phyloP scores from a whole-genome alignment of 1,139 yeast species.

The Hansenula lynferdii region DNA sequence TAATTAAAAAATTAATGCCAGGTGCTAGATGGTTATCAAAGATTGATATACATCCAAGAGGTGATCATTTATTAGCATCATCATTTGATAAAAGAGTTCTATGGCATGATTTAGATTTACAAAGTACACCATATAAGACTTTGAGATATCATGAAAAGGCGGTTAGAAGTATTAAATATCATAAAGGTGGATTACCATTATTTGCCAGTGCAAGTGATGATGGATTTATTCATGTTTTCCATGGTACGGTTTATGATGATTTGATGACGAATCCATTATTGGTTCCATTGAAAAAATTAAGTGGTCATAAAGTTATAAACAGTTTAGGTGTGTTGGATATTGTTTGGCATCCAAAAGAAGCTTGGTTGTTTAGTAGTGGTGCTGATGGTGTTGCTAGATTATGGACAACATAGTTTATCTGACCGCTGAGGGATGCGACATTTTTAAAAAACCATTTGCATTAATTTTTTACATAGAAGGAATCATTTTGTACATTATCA shows the following conservation, averaged over 20 bases:
- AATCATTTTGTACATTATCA: too few species aligned
- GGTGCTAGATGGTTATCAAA: slow-evolving; percentile 95
- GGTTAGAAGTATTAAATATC: slow-evolving; percentile 84
- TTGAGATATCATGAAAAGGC: slow-evolving; percentile 94
- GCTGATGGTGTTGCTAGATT: slow-evolving; percentile 95
- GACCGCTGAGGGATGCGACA: too few species aligned
- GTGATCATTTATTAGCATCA: slow-evolving; percentile 89
- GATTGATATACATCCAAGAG: slow-evolving; percentile 93
- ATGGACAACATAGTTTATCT: slow-evolving; percentile 95
- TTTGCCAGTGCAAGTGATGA: slow-evolving; percentile 98
- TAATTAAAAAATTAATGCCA: slow-evolving; percentile 81
- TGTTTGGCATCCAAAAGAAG: slow-evolving; percentile 97
- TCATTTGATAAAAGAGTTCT: slow-evolving; percentile 93
- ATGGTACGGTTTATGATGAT: slow-evolving; percentile 95
- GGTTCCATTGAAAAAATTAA: slow-evolving; percentile 91
- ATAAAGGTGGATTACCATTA: slow-evolving; percentile 75
- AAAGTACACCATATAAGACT: slow-evolving; percentile 90
- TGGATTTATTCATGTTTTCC: slow-evolving; percentile 91
- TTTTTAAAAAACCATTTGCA: too few species aligned
- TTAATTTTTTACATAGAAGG: too few species aligned
- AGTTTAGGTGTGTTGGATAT: slow-evolving; percentile 88
- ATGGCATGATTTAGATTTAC: slow-evolving; percentile 95
- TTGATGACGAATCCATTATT: slow-evolving; percentile 91
- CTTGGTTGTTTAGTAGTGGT: slow-evolving; percentile 98
- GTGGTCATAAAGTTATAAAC: slow-evolving; percentile 81